Evolutionary conservation across 2,329 filamentous ascomycete genomes (phyloP).

Genomic region (Xylariaceae sp.): DNA sequence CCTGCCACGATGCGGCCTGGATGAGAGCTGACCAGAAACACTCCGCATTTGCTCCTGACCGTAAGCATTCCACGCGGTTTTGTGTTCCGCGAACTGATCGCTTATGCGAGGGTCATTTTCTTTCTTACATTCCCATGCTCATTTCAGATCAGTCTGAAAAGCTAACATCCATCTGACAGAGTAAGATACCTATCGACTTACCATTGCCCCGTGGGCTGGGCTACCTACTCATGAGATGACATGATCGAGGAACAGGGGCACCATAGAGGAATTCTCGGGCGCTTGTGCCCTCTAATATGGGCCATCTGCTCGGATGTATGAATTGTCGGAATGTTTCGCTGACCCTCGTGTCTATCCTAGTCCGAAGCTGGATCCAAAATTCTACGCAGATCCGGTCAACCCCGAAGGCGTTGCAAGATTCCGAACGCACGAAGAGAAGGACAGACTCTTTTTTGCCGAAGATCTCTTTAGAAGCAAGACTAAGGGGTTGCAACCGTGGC

Average conservation of each 20-base stretch:
- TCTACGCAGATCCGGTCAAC: background rate
- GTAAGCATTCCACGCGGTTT: conserved; percentile 6
- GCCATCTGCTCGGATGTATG: no score
- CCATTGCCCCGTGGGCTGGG: background rate
- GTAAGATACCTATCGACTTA: conserved; percentile 1
- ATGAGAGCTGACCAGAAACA: conserved; percentile 1
- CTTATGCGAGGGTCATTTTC: background rate
- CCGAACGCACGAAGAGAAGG: background rate
- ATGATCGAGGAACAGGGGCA: background rate
- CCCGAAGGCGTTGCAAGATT: background rate
- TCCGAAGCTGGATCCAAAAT: conserved; percentile 6
- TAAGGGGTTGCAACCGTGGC: background rate
- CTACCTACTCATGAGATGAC: background rate
- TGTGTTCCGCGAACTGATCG: background rate
- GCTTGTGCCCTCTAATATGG: no score
- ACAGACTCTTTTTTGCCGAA: conserved; percentile 6
- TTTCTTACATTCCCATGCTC: no score
- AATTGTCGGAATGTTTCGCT: background rate
- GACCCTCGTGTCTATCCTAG: background rate
- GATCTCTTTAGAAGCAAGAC: fast-evolving
- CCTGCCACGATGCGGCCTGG: background rate
- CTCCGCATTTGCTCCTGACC: conserved; percentile 9
- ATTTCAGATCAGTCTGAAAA: background rate
- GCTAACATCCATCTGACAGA: conserved; percentile 2
- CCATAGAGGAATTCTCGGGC: background rate